These are phyloP conservation scores for Neoboletus brunneissimus DNA, from an alignment of 768 basidiomycete species.

Conservation along the genomic window DNA sequence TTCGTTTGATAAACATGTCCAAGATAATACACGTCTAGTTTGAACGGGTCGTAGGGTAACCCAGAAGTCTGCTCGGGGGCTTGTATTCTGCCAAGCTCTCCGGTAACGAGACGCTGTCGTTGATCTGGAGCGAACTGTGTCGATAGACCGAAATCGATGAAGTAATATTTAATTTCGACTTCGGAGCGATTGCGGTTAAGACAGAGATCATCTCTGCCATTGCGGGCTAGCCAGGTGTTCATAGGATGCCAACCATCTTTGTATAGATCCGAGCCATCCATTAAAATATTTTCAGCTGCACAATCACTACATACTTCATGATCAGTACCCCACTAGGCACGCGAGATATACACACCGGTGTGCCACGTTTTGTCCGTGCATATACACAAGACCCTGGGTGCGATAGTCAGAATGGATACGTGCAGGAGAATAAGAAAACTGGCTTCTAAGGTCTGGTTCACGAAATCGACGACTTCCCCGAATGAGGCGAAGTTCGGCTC, in stretches of 20 bases:
- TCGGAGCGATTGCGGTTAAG: too few species aligned
- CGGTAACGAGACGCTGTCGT: too few species aligned
- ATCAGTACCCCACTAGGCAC: not conserved
- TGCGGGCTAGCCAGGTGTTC: not conserved
- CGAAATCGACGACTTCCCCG: slow-evolving; percentile 30
- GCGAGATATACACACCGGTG: slow-evolving; percentile 28
- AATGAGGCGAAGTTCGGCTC: slow-evolving; percentile 21
- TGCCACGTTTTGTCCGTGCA: slow-evolving; percentile 35
- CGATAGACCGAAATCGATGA: too few species aligned
- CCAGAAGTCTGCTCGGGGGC: not conserved
- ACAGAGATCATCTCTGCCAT: too few species aligned
- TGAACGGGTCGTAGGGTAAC: not conserved
- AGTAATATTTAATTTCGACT: too few species aligned
- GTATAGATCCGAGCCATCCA: slow-evolving; percentile 27
- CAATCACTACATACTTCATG: slow-evolving; percentile 22
- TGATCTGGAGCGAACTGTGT: too few species aligned
- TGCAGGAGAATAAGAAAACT: rapidly evolving
- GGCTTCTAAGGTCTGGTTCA: slow-evolving; percentile 27
- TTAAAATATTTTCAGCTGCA: slow-evolving; percentile 30
- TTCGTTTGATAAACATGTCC: not conserved
- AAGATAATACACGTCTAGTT: not conserved
- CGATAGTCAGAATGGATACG: not conserved
- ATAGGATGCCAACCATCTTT: slow-evolving; percentile 29
- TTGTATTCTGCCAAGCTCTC: not conserved
- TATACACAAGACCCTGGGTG: slow-evolving; percentile 33